Evolutionary conservation across 495 filamentous ascomycete species (phyloP), one percentile per base, ranked within the genome.

Genomic region (Chaetomium fimeti): DNA sequence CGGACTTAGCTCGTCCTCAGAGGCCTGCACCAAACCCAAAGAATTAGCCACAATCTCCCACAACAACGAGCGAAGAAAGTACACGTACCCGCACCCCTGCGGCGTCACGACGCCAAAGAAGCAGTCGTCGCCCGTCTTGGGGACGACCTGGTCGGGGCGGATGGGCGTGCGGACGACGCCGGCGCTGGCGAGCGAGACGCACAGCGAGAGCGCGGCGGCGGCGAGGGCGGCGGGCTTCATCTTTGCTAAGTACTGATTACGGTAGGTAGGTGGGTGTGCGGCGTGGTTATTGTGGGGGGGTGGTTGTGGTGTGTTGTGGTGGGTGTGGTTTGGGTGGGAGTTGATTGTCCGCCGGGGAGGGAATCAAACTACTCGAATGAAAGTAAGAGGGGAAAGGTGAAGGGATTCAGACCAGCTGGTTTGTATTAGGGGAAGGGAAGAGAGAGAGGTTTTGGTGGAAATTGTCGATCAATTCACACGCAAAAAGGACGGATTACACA

Each of bases 101-200:
- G 79, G 80, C 15, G 80, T 82, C 0, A 74, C 73, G n/a, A 79
- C 72, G 54, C 80, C 80, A 65, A 80, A 80, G 72, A 76, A 80
- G 66, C 80, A 82, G 66, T 82, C 80, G 25, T 73, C 79, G 22
- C 60, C 20, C 7, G 67, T 57, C 62, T 72, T 77, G 48, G 71
- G 64, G 13, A 82, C 75, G 61, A 82, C 71, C 73, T 81, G 79
- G 48, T 81, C 72, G 24, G 61, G 63, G 45, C 36, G 63, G 71
- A 82, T 77, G 51, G 79, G 79, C 16, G 76, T 79, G 68, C 77
- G 75, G 57, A 82, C 77, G 24, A 82, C 71, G 56, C 78, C 79
- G 57, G 79, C 80, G 57, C 70, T 76, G 71, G 62, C 80, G 63
- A 81, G 71, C n/a, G 79, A 74, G 59, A 72, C 67, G 76, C 74